Conservation (phyloP, 2,329 filamentous ascomycete genomes). For the Colletotrichum eleusines region DNA sequence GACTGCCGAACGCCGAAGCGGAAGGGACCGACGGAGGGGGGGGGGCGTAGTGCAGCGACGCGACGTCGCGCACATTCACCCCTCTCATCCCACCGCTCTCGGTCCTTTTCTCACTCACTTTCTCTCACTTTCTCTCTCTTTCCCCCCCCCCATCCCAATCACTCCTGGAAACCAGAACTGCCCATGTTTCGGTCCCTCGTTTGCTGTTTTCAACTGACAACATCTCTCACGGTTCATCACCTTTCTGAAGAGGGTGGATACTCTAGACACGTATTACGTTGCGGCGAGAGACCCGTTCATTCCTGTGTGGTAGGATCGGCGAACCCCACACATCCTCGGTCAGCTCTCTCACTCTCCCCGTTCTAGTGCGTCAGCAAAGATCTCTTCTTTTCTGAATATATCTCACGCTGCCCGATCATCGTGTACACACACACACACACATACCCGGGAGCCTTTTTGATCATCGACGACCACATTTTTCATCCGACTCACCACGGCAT, state of each 20-base stretch:
- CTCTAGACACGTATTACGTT: neutral
- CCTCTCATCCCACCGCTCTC: too few relatives aligned
- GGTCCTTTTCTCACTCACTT: too few relatives aligned
- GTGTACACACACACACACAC: neutral
- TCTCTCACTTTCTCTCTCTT: neutral
- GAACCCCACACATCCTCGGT: neutral
- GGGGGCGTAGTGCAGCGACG: constrained; percentile 6
- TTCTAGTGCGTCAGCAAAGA: neutral
- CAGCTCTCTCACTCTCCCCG: neutral
- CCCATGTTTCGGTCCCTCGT: neutral
- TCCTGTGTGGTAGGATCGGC: neutral
- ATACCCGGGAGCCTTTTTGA: neutral
- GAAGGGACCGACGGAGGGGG: neutral
- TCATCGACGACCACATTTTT: neutral
- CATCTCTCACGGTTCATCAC: neutral
- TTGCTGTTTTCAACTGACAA: too few relatives aligned
- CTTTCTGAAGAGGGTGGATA: neutral
- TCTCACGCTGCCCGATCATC: neutral
- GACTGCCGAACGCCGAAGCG: constrained; percentile 37
- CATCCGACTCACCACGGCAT: neutral
- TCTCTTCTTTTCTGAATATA: neutral
- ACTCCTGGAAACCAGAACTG: neutral
- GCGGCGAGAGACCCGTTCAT: neutral
- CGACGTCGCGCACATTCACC: constrained; percentile 11
- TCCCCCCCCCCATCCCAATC: neutral